A percentile compares a stretch with the other conserved stretches of the same genome.
These are phyloP conservation scores for Macrolepiota fuliginosa DNA, from an alignment of 768 basidiomycete species.

Conservation along the genomic window DNA sequence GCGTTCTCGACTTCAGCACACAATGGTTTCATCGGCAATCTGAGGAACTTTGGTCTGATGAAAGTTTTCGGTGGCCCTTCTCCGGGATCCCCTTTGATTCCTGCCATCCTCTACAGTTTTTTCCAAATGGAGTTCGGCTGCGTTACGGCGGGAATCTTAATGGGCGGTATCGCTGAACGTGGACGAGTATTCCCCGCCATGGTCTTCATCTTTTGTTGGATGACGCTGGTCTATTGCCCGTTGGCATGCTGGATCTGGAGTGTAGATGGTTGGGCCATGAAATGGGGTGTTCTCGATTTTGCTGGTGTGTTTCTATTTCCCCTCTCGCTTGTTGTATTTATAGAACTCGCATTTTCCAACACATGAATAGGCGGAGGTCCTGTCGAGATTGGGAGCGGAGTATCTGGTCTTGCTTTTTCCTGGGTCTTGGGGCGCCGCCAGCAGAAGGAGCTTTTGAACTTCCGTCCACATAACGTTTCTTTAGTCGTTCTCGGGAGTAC, in stretches of 20 bases:
- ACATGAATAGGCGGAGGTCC: constrained; percentile 69
- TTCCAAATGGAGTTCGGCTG: constrained; percentile 88
- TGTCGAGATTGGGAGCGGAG: constrained; percentile 84
- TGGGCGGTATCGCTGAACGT: constrained; percentile 85
- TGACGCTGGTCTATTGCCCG: constrained; percentile 85
- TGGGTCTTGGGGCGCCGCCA: constrained; percentile 84
- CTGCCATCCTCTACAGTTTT: constrained; percentile 79
- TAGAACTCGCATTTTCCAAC: not conserved
- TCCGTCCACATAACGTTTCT: constrained; percentile 86
- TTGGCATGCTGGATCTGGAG: constrained; percentile 88
- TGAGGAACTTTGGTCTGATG: constrained; percentile 74
- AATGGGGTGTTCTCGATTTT: constrained; percentile 85
- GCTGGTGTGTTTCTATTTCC: constrained; percentile 52
- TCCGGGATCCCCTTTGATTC: constrained; percentile 78
- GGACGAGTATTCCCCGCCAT: constrained; percentile 81
- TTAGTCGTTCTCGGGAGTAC: constrained; percentile 75
- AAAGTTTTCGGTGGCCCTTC: constrained; percentile 71
- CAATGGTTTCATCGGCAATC: constrained; percentile 77
- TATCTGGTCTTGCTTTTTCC: constrained; percentile 82
- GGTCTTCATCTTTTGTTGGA: constrained; percentile 81
- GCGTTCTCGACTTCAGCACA: constrained; percentile 79
- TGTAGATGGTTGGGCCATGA: constrained; percentile 78
- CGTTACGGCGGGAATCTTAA: constrained; percentile 73
- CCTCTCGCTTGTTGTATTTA: constrained; percentile 10
- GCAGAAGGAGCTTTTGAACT: constrained; percentile 70